These are phyloP conservation scores for Psilocybe cubensis DNA, from an alignment of 768 basidiomycete genomes.

Conservation along the genomic window DNA sequence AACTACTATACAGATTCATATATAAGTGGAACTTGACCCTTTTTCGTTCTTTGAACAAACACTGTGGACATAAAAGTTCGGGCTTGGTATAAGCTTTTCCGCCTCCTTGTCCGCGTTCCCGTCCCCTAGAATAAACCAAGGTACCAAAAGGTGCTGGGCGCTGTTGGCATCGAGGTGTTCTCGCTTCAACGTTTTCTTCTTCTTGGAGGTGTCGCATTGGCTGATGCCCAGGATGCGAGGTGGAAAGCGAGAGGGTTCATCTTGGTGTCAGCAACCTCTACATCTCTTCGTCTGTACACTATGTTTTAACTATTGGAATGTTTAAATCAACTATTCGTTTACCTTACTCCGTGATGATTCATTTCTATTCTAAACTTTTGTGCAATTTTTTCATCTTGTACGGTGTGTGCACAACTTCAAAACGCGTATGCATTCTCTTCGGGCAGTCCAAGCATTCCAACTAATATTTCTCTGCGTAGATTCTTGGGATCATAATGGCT, in stretches of 20 bases:
- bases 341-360: too few relatives aligned
- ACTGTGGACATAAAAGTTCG: slow-evolving; percentile 92
- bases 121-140: slow-evolving; percentile 72
- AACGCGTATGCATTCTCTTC: not conserved
- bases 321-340: too few relatives aligned
- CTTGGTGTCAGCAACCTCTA: slow-evolving; percentile 35
- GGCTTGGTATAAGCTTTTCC: slow-evolving; percentile 79
- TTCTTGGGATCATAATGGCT: too few relatives aligned
- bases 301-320: not conserved
- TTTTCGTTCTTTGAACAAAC: slow-evolving; percentile 62
- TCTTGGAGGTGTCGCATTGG: slow-evolving; percentile 69
- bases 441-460: not conserved
- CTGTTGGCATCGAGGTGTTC: slow-evolving; percentile 33
- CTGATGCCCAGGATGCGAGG: slow-evolving; percentile 70
- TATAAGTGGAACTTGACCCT: slow-evolving; percentile 17
- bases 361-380: too few relatives aligned
- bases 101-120: slow-evolving; percentile 95
- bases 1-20: slow-evolving; percentile 34
- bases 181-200: slow-evolving; percentile 49
- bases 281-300: slow-evolving; percentile 20
- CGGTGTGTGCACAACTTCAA: too few relatives aligned
- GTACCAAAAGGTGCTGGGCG: slow-evolving; percentile 36
- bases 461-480: not conserved
- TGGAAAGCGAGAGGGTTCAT: slow-evolving; percentile 32
- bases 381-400: too few relatives aligned